Base-by-base conservation (phyloP, 2,329 filamentous ascomycete species). In the Penicillium sp. region DNA sequence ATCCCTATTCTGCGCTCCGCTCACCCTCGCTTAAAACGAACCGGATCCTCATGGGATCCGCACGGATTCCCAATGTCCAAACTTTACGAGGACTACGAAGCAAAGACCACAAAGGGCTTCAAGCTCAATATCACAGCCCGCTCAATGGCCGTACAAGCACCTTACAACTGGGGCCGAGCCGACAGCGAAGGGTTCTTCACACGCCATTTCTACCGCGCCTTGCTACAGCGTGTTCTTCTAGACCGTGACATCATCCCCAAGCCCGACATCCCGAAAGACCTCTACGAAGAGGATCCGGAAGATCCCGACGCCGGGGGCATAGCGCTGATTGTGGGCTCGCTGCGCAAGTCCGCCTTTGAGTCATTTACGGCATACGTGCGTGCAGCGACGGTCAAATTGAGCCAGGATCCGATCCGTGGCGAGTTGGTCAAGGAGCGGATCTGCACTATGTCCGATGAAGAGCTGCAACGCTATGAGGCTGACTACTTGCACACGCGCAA, bases 61-160 rank as follows among this genome's bases (percentile, higher is more conserved):
- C 87, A 97, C 58, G 94, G 94, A 4, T 99, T 97, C 66, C 94
- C 94, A 0, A 94, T 99, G 88, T 95, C 90, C 55, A 78, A 86
- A 41, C 82, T 81, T 13, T 78, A 97, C 45, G 78, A 78, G 53
- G 70, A 80, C 67, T 73, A 84, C 71, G 67, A 74, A 3, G 82
- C 87, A 63, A 72, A 78, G 18, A 76, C 74, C 14, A 78, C 79
- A 8, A 71, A 72, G 23, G 91, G 91, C 2, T 80, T 97, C 43
- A 83, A 90, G 23, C 80, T 97, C 53, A 97, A 99, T 73, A 96
- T 97, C 68, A 99, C 94, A 4, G 91, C 94, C 1, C 85, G 94
- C 41, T 96, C 96, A 88, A 97, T 97, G 93, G 93, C 93, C 2
- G 92, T 95, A 46, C 94, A 99, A 76, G 94, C 94, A 7, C 92